These are phyloP conservation scores for Vigna trinervia DNA, from an alignment of 306 rosid genomes.

Conservation along the genomic window DNA sequence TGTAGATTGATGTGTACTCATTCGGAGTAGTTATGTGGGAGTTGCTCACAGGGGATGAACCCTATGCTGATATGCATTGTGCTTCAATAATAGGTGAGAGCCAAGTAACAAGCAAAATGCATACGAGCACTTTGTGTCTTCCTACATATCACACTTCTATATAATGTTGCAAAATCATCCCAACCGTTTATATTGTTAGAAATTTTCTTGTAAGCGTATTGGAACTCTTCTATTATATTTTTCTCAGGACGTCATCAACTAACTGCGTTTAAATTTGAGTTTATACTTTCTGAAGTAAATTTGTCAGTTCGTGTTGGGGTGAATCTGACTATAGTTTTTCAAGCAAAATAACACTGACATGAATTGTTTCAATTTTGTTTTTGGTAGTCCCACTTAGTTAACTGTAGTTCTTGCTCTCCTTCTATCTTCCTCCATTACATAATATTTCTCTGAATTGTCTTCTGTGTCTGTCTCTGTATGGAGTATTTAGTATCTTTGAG, in stretches of 20 bases:
- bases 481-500: background rate
- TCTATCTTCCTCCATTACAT: background rate
- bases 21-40: conserved; percentile 99
- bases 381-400: background rate
- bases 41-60: conserved; percentile 94
- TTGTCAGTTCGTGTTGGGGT: background rate
- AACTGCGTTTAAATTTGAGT: conserved; percentile 18
- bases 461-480: background rate
- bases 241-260: background rate
- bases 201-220: conserved; percentile 17
- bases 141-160: background rate
- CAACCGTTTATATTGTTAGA: conserved; percentile 11
- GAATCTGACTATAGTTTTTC: conserved; percentile 2
- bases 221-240: background rate
- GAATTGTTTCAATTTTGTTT: conserved; percentile 21
- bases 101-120: conserved; percentile 39
- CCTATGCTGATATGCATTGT: conserved; percentile 95
- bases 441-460: conserved; percentile 12
- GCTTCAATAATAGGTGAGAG: conserved; percentile 96
- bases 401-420: conserved; percentile 16
- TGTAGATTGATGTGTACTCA: conserved; percentile 97
- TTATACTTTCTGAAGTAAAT: conserved; percentile 13
- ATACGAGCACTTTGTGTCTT: conserved; percentile 24
- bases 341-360: background rate
- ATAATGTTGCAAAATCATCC: conserved; percentile 18